These are phyloP conservation scores for Phaeosphaeriaceae sp. DNA, from an alignment of 2,329 filamentous ascomycete genomes.

Conservation along the genomic window DNA sequence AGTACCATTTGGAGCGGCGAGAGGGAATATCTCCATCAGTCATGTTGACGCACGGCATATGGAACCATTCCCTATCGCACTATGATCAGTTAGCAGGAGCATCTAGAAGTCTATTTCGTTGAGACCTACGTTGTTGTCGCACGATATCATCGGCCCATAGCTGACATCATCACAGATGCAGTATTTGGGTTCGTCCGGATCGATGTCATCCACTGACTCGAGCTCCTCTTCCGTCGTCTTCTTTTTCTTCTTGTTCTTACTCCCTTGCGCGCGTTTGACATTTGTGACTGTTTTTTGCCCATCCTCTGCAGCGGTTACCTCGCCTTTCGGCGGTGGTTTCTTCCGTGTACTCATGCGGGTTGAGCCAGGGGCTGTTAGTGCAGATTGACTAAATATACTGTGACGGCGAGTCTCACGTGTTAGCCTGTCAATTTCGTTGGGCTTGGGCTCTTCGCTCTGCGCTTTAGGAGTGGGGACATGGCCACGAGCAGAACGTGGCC, in stretches of 20 bases:
- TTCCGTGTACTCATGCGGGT: constrained; percentile 58
- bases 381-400: constrained; percentile 54
- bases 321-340: constrained; percentile 75
- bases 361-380: constrained; percentile 31
- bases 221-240: constrained; percentile 27
- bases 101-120: background rate
- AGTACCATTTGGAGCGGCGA: constrained; percentile 83
- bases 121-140: constrained; percentile 70
- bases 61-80: constrained; percentile 86
- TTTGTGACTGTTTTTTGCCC: constrained; percentile 71
- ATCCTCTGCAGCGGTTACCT: constrained; percentile 67
- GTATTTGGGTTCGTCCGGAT: constrained; percentile 77
- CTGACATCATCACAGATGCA: constrained; percentile 81
- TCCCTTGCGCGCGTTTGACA: constrained; percentile 66
- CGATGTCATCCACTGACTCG: constrained; percentile 59
- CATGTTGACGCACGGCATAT: constrained; percentile 77
- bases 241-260: constrained; percentile 58
- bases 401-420: constrained; percentile 51
- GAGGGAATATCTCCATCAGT: constrained; percentile 65
- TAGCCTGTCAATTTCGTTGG: constrained; percentile 44
- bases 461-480: constrained; percentile 51
- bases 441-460: constrained; percentile 56
- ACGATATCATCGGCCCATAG: constrained; percentile 83
- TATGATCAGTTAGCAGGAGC: constrained; percentile 45
- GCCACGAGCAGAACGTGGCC: constrained; percentile 49